A percentile compares a stretch with the other conserved stretches of the same genome.
Conservation (phyloP, 1,284 basidiomycete species). For the Polyporus tsugae region DNA sequence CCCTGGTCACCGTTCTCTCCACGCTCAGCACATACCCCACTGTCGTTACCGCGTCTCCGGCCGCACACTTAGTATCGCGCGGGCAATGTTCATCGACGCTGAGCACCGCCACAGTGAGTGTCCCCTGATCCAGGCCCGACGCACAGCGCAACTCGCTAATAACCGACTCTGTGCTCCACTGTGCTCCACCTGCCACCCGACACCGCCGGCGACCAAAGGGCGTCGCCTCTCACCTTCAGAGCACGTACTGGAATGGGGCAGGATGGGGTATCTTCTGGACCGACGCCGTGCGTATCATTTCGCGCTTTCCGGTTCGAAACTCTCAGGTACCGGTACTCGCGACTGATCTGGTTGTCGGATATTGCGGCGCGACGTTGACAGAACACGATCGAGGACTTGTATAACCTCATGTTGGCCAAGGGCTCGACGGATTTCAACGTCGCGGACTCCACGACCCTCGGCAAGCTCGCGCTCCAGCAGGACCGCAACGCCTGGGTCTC, state of each 20-base stretch:
- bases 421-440: slow-evolving; percentile 49
- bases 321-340: background rate
- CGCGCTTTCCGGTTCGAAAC: background rate
- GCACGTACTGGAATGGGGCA: slow-evolving; percentile 53
- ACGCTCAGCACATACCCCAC: slow-evolving; percentile 11
- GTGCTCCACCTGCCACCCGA: background rate
- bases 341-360: background rate
- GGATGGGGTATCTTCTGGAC: slow-evolving; percentile 51
- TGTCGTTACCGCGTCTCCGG: slow-evolving; percentile 3
- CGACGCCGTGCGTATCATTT: slow-evolving; percentile 50
- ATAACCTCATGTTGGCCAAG: slow-evolving; percentile 59
- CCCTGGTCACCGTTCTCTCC: slow-evolving; percentile 19
- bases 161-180: background rate
- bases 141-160: background rate
- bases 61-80: slow-evolving; percentile 4
- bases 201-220: slow-evolving; percentile 37
- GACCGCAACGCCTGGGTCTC: slow-evolving; percentile 47
- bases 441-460: slow-evolving; percentile 53
- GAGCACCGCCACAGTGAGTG: slow-evolving; percentile 17
- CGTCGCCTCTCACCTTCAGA: slow-evolving; percentile 52
- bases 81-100: slow-evolving; percentile 26
- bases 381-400: slow-evolving; percentile 63
- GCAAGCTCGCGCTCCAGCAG: slow-evolving; percentile 47
- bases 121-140: background rate
- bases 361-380: slow-evolving; percentile 33